Conservation (phyloP, 2,329 filamentous ascomycete genomes). For the Graphiopsis chlorocephala region DNA sequence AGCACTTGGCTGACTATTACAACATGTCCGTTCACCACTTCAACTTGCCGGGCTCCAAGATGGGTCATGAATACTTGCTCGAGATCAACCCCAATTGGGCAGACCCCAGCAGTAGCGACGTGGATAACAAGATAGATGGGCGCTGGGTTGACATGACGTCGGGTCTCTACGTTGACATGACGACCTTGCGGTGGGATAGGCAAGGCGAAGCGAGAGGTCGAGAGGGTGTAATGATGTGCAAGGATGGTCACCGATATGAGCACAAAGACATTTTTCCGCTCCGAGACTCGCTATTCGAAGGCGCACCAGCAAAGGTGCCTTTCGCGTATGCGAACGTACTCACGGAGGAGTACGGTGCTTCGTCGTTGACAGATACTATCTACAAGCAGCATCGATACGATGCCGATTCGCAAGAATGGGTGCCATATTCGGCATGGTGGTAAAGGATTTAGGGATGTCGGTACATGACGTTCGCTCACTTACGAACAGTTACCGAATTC, state of each 20-base stretch:
- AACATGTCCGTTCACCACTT: conserved; percentile 57
- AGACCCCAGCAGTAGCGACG: conserved; percentile 45
- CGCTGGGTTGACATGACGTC: conserved; percentile 60
- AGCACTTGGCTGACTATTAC: conserved; percentile 56
- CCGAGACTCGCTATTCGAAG: conserved; percentile 51
- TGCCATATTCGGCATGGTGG: no score
- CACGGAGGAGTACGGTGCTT: conserved; percentile 53
- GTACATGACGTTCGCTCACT: no score
- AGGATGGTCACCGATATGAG: conserved; percentile 55
- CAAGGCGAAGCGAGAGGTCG: conserved; percentile 38
- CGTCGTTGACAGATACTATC: conserved; percentile 38
- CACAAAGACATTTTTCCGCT: conserved; percentile 57
- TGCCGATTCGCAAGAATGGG: conserved; percentile 54
- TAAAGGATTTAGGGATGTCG: no score
- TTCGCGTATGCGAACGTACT: conserved; percentile 56
- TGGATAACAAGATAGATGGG: conserved; percentile 57
- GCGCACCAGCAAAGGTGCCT: conserved; percentile 52
- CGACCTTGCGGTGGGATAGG: conserved; percentile 50
- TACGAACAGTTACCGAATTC: no score
- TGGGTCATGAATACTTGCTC: conserved; percentile 51
- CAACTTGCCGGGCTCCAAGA: conserved; percentile 41
- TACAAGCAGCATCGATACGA: conserved; percentile 57
- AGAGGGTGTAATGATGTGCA: conserved; percentile 49
- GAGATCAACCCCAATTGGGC: conserved; percentile 58
- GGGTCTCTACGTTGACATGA: conserved; percentile 62